Percentiles rank a stretch among this genome's conserved stretches.
Evolutionary conservation across 345 rosid species (phyloP).

Genomic region (Gynandropsis gynandra): DNA sequence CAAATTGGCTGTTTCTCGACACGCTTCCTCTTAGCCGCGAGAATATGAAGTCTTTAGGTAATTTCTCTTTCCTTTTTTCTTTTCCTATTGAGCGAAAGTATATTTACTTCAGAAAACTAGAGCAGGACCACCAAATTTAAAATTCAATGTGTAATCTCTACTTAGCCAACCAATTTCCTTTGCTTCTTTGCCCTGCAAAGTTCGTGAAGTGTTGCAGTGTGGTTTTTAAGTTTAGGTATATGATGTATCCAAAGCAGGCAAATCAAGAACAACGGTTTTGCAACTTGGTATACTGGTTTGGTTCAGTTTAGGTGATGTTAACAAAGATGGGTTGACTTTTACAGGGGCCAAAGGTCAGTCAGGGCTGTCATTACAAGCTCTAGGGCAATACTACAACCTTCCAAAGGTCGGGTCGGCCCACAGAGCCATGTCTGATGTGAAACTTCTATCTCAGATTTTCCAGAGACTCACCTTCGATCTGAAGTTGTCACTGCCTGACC

Average conservation of each 20-base stretch:
- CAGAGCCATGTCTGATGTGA: constrained; percentile 83
- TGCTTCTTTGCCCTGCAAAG: not conserved
- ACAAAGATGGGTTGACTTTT: not conserved
- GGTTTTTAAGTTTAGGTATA: too few species aligned
- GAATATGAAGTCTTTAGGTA: constrained; percentile 55
- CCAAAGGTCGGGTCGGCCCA: constrained; percentile 56
- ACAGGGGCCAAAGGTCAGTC: constrained; percentile 35
- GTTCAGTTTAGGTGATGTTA: constrained; percentile 5
- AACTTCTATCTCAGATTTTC: constrained; percentile 45
- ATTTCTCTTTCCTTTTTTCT: constrained; percentile 18
- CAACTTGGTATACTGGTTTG: not conserved
- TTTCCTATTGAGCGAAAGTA: too few species aligned
- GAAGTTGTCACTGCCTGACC: constrained; percentile 45
- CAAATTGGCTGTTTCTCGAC: constrained; percentile 61
- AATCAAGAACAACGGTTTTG: constrained; percentile 29
- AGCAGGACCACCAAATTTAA: too few species aligned
- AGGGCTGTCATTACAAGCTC: constrained; percentile 36
- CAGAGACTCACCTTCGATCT: constrained; percentile 62
- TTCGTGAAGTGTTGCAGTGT: not conserved
- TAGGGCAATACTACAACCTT: constrained; percentile 37
- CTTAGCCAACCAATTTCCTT: not conserved
- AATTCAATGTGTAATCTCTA: too few species aligned
- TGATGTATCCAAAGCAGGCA: constrained; percentile 29
- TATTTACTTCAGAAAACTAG: too few species aligned
- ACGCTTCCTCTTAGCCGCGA: constrained; percentile 65